Evolutionary conservation across 73 alveolate genomes (phyloP).

Genomic region (Urostyla sp.): DNA sequence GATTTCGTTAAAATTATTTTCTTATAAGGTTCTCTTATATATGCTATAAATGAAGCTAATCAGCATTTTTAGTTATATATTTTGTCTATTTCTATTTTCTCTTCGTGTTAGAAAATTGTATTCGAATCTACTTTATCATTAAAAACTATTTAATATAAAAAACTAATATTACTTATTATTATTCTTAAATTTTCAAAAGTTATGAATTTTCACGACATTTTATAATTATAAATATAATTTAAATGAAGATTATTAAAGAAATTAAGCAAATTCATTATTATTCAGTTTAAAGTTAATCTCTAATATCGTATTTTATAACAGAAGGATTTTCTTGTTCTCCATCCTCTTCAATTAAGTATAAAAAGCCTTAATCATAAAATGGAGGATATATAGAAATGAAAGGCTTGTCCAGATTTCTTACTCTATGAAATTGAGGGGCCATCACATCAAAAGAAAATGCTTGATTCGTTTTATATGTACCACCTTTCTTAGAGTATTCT

Average conservation of each 20-base stretch:
- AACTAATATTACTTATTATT: too few species aligned
- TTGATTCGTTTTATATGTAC: slow-evolving; percentile 64
- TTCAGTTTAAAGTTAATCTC: not conserved
- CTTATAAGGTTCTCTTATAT: too few species aligned
- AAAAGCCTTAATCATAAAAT: slow-evolving; percentile 54
- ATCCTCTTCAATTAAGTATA: slow-evolving; percentile 66
- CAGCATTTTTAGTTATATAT: too few species aligned
- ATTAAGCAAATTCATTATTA: not conserved
- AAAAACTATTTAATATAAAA: too few species aligned
- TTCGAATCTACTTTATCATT: too few species aligned
- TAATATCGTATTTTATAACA: slow-evolving; percentile 49
- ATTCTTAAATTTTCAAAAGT: too few species aligned
- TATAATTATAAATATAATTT: too few species aligned
- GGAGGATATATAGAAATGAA: slow-evolving; percentile 63
- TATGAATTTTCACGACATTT: too few species aligned
- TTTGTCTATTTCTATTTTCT: too few species aligned
- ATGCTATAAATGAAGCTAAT: too few species aligned
- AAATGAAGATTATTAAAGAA: not conserved
- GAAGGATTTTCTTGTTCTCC: slow-evolving; percentile 51
- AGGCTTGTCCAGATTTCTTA: slow-evolving; percentile 46
- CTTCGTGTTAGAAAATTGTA: too few species aligned
- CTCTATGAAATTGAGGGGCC: slow-evolving; percentile 42
- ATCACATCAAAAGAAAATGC: slow-evolving; percentile 64
- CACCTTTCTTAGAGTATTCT: slow-evolving; percentile 49
- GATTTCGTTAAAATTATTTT: too few species aligned